Evolutionary conservation across 371 early-diverging fungal genomes (phyloP).

Genomic region (Fennellomyces sp.): DNA sequence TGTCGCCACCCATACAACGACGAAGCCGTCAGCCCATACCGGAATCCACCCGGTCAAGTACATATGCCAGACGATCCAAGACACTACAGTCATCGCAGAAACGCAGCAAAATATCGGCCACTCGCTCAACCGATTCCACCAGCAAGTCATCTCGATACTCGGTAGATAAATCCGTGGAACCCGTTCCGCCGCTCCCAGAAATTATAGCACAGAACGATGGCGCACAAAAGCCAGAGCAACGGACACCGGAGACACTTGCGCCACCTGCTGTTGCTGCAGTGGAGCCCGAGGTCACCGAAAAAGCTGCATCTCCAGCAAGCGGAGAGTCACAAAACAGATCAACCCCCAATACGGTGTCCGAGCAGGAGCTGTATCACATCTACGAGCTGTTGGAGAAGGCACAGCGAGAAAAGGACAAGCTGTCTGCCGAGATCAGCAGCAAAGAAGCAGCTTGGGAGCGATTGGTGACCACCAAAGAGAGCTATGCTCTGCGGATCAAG

Average conservation of each 20-base stretch:
- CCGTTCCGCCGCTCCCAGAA: not conserved
- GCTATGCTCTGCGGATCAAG: constrained; percentile 36
- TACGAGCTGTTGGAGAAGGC: constrained; percentile 35
- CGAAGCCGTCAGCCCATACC: not conserved
- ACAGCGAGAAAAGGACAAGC: constrained; percentile 27
- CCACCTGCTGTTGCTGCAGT: not conserved
- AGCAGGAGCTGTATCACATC: constrained; percentile 15
- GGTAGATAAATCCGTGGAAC: not conserved
- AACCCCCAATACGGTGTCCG: not conserved
- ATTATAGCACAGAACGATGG: not conserved
- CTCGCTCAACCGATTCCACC: not conserved
- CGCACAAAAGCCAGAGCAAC: not conserved
- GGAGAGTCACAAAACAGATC: not conserved
- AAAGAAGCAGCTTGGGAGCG: constrained; percentile 49
- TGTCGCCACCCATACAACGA: not conserved
- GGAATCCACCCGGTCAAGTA: not conserved
- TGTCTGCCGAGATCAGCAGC: constrained; percentile 27
- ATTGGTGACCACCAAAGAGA: constrained; percentile 41
- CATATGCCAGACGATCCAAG: constrained; percentile 2
- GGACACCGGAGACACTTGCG: not conserved
- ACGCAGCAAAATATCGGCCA: constrained; percentile 1
- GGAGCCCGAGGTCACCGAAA: not conserved
- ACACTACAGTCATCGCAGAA: constrained; percentile 2
- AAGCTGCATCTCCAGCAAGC: not conserved
- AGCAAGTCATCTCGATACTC: not conserved